Base-by-base conservation (phyloP, 768 basidiomycete genomes). In the Kwoniella sp. region DNA sequence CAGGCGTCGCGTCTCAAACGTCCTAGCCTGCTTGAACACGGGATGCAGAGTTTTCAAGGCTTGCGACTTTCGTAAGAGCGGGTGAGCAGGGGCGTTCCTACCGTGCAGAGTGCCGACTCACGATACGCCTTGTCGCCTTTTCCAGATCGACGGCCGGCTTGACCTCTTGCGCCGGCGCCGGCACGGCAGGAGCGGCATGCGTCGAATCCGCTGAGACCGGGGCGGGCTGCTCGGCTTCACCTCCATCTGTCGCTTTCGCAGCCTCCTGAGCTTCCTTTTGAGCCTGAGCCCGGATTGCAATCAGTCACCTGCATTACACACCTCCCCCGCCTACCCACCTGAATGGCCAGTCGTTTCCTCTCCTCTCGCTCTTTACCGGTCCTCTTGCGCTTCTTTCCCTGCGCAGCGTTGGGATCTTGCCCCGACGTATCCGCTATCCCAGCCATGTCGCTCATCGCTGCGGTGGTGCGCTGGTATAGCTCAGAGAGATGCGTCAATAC, bases 1-100 rank as follows among this genome's bases (percentile, higher is more conserved):
- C n/a, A 85, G 73, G 69, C 85, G 86, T 71, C 85, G 87, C 0
- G 81, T 82, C 76, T 93, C 90, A 56, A 88, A 87, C 0, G 80
- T 75, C 69, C 83, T 88, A 9, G 86, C 85, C 65, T 85, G 88
- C 77, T 89, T 92, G 25, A 85, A 81, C 4, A 84, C 81, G 62
- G 86, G 86, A 58, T 80, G 80, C 8, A 87, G 80, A 59, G 86
- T 84, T 68, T 81, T 85, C 43, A 86, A 67, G 52, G 81, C 81
- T 69, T 87, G 87, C 62, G 87, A 83, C 90, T 93, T 50, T 36
- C 11, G 26, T 15, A 28, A 34, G 14, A 20, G 17, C 9, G 20
- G 28, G 22, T 36, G 14, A 45, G 29, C 45, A 14, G 22, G n/a
- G 20, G 15, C 15, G 19, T 20, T 32, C 15, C 3, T 17, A 43